Evolutionary conservation across 140 eudicot species (phyloP).

Genomic region (Oenanthe javanica): DNA sequence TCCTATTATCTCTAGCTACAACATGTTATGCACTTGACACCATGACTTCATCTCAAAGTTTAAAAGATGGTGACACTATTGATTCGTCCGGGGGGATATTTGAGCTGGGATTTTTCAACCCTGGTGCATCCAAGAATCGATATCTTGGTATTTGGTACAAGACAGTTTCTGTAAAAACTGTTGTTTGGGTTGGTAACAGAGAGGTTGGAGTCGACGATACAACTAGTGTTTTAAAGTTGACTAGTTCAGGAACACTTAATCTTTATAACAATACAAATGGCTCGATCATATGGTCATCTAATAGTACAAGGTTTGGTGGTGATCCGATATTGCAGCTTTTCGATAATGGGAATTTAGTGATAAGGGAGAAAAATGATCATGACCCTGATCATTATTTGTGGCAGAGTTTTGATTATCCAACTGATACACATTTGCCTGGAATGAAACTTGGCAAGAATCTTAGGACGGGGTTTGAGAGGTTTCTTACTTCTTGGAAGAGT

Average conservation of each 20-base stretch:
- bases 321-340: constrained; percentile 42
- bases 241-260: constrained; percentile 27
- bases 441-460: constrained; percentile 41
- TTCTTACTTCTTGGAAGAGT: constrained; percentile 34
- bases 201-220: constrained; percentile 23
- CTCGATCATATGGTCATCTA: constrained; percentile 30
- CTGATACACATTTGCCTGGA: constrained; percentile 45
- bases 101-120: constrained; percentile 47
- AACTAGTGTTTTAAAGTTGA: constrained; percentile 24
- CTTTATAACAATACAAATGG: constrained; percentile 21
- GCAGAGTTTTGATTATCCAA: constrained; percentile 50
- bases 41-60: constrained; percentile 17
- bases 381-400: constrained; percentile 23
- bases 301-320: constrained; percentile 13
- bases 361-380: constrained; percentile 25
- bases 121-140: constrained; percentile 35
- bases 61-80: constrained; percentile 34
- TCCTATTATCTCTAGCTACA: not conserved
- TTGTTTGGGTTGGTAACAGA: constrained; percentile 59
- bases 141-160: constrained; percentile 68
- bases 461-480: constrained; percentile 21
- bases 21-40: constrained; percentile 20
- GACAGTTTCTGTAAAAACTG: constrained; percentile 27
- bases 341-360: constrained; percentile 53
- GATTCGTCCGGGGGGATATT: constrained; percentile 37